Evolutionary conservation across 2,329 filamentous ascomycete genomes (phyloP).

Genomic region (Aspergillus ruber): DNA sequence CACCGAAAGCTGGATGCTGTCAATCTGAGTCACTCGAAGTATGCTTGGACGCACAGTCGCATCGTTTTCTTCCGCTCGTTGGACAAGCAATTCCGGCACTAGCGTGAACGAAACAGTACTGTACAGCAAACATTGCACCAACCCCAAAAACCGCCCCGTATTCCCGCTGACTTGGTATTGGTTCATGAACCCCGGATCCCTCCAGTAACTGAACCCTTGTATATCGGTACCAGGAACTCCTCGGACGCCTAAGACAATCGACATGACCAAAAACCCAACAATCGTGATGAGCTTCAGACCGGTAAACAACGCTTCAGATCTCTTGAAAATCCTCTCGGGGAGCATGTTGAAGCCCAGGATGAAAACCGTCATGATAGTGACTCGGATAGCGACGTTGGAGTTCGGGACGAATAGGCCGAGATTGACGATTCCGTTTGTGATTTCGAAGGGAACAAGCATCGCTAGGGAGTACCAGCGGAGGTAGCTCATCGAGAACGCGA

Average conservation of each 20-base stretch:
- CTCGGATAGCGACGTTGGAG: constrained; percentile 34
- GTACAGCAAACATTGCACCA: constrained; percentile 46
- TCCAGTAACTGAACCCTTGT: constrained; percentile 48
- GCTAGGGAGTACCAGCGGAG: constrained; percentile 43
- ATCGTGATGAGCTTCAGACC: constrained; percentile 45
- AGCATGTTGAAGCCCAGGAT: constrained; percentile 47
- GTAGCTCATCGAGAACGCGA: constrained; percentile 34
- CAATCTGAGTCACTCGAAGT: constrained; percentile 47
- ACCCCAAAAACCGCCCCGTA: constrained; percentile 44
- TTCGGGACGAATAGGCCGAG: constrained; percentile 53
- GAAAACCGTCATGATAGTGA: constrained; percentile 51
- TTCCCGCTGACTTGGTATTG: constrained; percentile 42
- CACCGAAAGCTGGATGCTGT: constrained; percentile 51
- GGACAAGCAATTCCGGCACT: constrained; percentile 49
- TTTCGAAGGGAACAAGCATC: constrained; percentile 50
- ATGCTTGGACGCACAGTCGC: constrained; percentile 44
- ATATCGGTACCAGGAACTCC: constrained; percentile 43
- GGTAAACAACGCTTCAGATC: constrained; percentile 46
- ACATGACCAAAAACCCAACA: constrained; percentile 43
- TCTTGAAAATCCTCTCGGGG: constrained; percentile 44
- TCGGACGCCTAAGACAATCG: constrained; percentile 48
- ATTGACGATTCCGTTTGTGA: constrained; percentile 59
- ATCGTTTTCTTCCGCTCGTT: constrained; percentile 50
- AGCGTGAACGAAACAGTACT: constrained; percentile 49
- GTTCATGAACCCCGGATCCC: constrained; percentile 43